Percentiles rank a stretch among this genome's conserved stretches.
These are phyloP conservation scores for Trichoderma afroharzianum DNA, from an alignment of 2,329 filamentous ascomycete genomes.

Conservation along the genomic window DNA sequence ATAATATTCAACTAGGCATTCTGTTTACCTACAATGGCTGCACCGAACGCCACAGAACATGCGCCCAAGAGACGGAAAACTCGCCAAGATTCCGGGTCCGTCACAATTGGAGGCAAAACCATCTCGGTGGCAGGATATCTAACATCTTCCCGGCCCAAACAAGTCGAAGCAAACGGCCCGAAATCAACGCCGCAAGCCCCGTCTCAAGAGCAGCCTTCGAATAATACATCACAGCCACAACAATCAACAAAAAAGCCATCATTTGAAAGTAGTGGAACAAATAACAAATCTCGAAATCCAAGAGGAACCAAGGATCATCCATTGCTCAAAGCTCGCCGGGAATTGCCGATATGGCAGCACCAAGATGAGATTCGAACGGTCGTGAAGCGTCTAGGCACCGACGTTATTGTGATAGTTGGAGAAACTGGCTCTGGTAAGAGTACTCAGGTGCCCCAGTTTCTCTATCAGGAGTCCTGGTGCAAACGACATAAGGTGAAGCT, in stretches of 20 bases:
- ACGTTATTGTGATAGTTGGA: conserved; percentile 81
- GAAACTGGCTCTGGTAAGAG: conserved; percentile 97
- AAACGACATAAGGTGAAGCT: conserved; percentile 53
- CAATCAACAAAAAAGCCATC: not conserved
- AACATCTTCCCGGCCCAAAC: conserved; percentile 31
- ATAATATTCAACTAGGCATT: not conserved
- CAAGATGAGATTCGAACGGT: conserved; percentile 64
- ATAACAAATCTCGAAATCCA: conserved; percentile 11
- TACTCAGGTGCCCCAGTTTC: conserved; percentile 91
- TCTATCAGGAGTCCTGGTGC: conserved; percentile 78
- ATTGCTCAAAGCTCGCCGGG: conserved; percentile 52
- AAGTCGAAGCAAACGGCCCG: conserved; percentile 19
- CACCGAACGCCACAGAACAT: conserved; percentile 24
- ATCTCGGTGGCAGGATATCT: conserved; percentile 51
- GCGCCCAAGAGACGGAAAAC: conserved; percentile 39
- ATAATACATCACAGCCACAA: not conserved
- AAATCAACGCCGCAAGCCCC: not conserved
- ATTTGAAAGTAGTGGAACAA: not conserved
- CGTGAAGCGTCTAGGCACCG: conserved; percentile 52
- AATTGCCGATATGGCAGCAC: conserved; percentile 77
- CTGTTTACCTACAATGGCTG: conserved; percentile 24
- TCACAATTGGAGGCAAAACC: conserved; percentile 46
- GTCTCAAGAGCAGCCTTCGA: conserved; percentile 1
- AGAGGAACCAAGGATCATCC: conserved; percentile 29
- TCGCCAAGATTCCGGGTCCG: conserved; percentile 31